Evolutionary conservation across 2,329 filamentous ascomycete genomes (phyloP).

Genomic region (Coniochaeta sp.): DNA sequence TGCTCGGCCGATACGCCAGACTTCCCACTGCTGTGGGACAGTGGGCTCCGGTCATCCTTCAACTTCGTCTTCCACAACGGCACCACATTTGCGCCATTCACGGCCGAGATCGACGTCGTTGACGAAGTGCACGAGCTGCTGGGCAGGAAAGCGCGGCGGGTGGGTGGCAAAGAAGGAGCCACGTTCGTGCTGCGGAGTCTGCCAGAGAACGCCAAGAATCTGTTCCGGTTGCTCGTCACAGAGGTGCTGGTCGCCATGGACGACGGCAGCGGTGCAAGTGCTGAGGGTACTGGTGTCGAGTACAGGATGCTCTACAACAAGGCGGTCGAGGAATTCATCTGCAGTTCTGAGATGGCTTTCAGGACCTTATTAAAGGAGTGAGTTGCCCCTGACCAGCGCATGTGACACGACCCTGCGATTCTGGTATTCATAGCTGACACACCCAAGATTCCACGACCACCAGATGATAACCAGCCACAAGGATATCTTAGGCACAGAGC

Average conservation of each 20-base stretch:
- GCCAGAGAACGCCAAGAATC: slow-evolving; percentile 81
- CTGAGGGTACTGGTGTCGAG: slow-evolving; percentile 67
- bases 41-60: slow-evolving; percentile 71
- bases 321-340: slow-evolving; percentile 93
- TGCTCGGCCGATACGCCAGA: slow-evolving; percentile 83
- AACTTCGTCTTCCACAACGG: slow-evolving; percentile 90
- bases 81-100: slow-evolving; percentile 75
- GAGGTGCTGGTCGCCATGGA: slow-evolving; percentile 71
- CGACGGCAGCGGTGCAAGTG: slow-evolving; percentile 41
- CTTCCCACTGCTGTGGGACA: slow-evolving; percentile 85
- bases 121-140: slow-evolving; percentile 86
- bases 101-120: slow-evolving; percentile 71
- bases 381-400: slow-evolving; percentile 18
- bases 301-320: slow-evolving; percentile 91
- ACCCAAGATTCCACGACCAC: slow-evolving; percentile 78
- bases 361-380: slow-evolving; percentile 88
- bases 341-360: slow-evolving; percentile 93
- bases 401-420: too few species aligned
- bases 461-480: slow-evolving; percentile 91
- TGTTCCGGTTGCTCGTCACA: slow-evolving; percentile 78
- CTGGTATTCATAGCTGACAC: slow-evolving; percentile 16
- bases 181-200: slow-evolving; percentile 84
- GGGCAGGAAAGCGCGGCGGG: slow-evolving; percentile 68
- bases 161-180: slow-evolving; percentile 86
- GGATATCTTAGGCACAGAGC: slow-evolving; percentile 77